phyloP scores from a whole-genome alignment of 208 protist species.

The Tritrichomonas musculus region DNA sequence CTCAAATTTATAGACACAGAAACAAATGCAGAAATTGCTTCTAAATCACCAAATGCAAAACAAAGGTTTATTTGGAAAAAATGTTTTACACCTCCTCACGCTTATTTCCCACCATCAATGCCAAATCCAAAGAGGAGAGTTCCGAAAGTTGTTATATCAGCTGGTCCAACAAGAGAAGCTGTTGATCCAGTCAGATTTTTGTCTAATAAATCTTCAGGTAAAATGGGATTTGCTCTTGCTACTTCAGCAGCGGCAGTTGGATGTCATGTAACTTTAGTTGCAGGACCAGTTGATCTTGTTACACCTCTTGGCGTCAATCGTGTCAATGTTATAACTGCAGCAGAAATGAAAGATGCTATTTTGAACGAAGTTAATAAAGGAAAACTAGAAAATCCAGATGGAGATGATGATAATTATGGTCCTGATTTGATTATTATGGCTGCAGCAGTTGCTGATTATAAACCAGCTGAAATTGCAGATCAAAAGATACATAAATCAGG shows the following conservation, averaged over 20 bases:
- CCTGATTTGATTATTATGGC: background rate
- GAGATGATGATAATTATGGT: too few relatives aligned
- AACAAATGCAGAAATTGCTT: too few relatives aligned
- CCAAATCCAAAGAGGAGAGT: background rate
- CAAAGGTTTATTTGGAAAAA: too few relatives aligned
- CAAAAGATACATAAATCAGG: background rate
- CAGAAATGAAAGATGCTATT: background rate
- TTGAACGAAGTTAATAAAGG: too few relatives aligned
- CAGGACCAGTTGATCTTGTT: background rate
- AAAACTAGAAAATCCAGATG: too few relatives aligned
- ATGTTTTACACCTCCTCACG: too few relatives aligned
- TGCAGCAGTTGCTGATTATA: constrained; percentile 11
- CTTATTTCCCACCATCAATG: too few relatives aligned
- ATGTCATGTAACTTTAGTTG: background rate
- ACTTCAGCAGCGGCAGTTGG: background rate
- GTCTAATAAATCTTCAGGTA: background rate
- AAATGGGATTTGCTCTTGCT: constrained; percentile 24
- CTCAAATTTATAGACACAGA: too few relatives aligned
- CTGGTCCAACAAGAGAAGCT: background rate
- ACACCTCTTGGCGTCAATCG: background rate
- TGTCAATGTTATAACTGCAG: background rate
- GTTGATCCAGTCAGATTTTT: background rate
- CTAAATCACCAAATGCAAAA: too few relatives aligned
- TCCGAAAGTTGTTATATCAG: background rate
- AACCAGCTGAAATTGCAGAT: background rate